Evolutionary conservation across 371 early-diverging fungal genomes (phyloP), one percentile per base, ranked within the genome.

Genomic region (Zopfochytrium polystomum): DNA sequence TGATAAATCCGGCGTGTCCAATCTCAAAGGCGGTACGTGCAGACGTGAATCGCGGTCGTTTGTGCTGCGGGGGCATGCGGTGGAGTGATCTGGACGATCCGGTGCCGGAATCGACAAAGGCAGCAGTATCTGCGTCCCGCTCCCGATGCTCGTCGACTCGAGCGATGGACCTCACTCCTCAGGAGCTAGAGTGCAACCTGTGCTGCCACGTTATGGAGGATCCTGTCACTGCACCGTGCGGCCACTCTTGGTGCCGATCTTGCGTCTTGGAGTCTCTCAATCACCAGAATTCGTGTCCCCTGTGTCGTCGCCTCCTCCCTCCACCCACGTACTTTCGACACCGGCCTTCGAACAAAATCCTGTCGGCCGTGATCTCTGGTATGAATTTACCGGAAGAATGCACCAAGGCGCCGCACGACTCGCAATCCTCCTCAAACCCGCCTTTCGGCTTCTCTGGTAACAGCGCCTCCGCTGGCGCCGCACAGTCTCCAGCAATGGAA

Each of bases 221-320:
- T 15, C 87, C 90, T 6, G 66, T 86, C 38, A 86, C 87, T 0
- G 26, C 76, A 18, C 79, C 76, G 11, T 89, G 90, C 60, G 90
- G 90, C 1, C 90, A 89, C 58, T 82, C 85, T 0, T 82, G 82
- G 63, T 89, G 90, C 66, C 77, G 76, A 29, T 35, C 68, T 1
- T 89, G 90, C 56, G 55, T 85, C 7, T 71, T 81, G 30, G 60
- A 71, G n/a, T 71, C 82, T 0, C 62, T 78, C 11, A 78, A 79
- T 55, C 78, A 82, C 61, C 52, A 35, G 30, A 58, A 43, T 42
- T 52, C 26, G 30, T 83, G 83, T 45, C 83, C 82, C 3, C 52
- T 78, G 43, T 85, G 85, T 58, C 67, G 83, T 15, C 11, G 31
- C 18, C n/a, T 50, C 22, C 64, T 84, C 7, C 68, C 73, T 6